A percentile compares a stretch with the other conserved stretches of the same genome.
Evolutionary conservation across 257 asterid species (phyloP).

Genomic region (Lantana camara): DNA sequence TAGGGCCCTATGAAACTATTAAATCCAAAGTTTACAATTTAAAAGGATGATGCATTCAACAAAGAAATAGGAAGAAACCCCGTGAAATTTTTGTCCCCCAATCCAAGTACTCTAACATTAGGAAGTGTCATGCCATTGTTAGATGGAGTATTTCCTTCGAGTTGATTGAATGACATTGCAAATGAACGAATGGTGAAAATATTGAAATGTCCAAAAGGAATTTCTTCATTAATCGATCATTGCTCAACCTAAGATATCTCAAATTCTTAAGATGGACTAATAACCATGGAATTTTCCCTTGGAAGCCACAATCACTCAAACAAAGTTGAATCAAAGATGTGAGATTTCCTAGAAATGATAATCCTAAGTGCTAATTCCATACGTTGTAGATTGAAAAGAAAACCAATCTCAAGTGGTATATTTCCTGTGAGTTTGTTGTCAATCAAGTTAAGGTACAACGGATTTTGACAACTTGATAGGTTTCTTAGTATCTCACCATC

Average conservation of each 20-base stretch:
- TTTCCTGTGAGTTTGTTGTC: conserved; percentile 30
- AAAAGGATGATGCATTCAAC: conserved; percentile 26
- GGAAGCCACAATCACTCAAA: conserved; percentile 20
- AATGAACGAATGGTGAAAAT: conserved; percentile 23
- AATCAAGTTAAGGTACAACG: conserved; percentile 18
- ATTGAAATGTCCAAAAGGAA: conserved; percentile 36
- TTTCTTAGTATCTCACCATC: conserved; percentile 38
- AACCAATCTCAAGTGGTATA: conserved; percentile 30
- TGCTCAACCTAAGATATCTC: conserved; percentile 7
- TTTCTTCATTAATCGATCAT: conserved; percentile 25
- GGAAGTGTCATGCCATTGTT: conserved; percentile 24
- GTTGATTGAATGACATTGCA: conserved; percentile 14
- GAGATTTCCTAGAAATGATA: conserved; percentile 38
- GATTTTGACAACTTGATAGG: conserved; percentile 26
- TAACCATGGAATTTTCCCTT: conserved; percentile 39
- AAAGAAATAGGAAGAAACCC: conserved; percentile 17
- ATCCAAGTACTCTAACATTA: conserved; percentile 13
- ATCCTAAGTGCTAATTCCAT: conserved; percentile 14
- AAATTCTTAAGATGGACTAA: conserved; percentile 23
- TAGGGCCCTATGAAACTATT: conserved; percentile 34
- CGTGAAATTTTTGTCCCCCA: conserved; percentile 30
- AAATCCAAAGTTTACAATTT: neutral
- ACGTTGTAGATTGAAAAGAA: conserved; percentile 23
- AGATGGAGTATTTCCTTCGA: conserved; percentile 25
- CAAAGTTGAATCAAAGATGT: conserved; percentile 20